These are phyloP conservation scores for Saccharomyces hybrid DNA, from an alignment of 1,139 yeast genomes.

Conservation along the genomic window DNA sequence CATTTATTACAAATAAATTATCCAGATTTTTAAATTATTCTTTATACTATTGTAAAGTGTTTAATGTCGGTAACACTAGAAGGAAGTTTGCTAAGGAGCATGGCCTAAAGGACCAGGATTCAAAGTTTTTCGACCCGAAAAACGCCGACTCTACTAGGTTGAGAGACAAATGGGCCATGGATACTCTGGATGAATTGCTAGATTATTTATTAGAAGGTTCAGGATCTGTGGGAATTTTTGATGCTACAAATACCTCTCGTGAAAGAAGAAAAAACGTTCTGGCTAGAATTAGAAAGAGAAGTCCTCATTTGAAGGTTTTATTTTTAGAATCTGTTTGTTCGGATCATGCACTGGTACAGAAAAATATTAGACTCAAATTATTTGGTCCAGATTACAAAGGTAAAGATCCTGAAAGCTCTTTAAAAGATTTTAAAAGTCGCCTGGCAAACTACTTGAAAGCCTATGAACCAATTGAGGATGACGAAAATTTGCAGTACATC, in stretches of 20 bases:
- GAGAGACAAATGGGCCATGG: slow-evolving; percentile 95
- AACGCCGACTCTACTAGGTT: slow-evolving; percentile 57
- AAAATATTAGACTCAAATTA: slow-evolving; percentile 74
- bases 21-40: slow-evolving; percentile 87
- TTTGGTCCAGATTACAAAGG: slow-evolving; percentile 89
- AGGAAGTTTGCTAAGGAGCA: slow-evolving; percentile 50
- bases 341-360: slow-evolving; percentile 67
- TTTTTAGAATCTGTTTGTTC: slow-evolving; percentile 86
- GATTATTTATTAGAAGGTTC: slow-evolving; percentile 73
- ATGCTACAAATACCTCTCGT: slow-evolving; percentile 88
- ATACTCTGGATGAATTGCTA: slow-evolving; percentile 75
- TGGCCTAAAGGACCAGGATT: slow-evolving; percentile 45
- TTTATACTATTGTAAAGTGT: slow-evolving; percentile 82
- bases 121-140: slow-evolving; percentile 80
- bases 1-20: slow-evolving; percentile 83
- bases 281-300: slow-evolving; percentile 60
- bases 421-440: slow-evolving; percentile 75
- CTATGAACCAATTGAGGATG: slow-evolving; percentile 81
- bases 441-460: slow-evolving; percentile 80
- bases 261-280: slow-evolving; percentile 62
- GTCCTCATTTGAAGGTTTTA: slow-evolving; percentile 63
- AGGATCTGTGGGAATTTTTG: slow-evolving; percentile 92
- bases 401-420: slow-evolving; percentile 76
- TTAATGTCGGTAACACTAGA: slow-evolving; percentile 91
- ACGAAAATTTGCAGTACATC: slow-evolving; percentile 74